Conservation (phyloP, 129 eudicot species). For the Ambrosia artemisiifolia region DNA sequence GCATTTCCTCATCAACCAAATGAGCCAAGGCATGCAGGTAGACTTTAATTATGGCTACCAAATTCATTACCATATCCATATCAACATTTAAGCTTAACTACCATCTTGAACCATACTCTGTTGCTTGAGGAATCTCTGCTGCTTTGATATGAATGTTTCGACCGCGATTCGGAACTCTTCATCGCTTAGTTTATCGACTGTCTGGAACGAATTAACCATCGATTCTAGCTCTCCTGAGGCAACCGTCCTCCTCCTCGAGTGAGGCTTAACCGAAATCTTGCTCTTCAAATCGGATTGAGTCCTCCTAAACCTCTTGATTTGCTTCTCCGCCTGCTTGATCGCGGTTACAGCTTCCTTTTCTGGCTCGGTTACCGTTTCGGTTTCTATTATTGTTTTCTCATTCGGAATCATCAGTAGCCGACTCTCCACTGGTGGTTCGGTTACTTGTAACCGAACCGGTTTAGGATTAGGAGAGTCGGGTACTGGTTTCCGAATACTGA, state of each 20-base stretch:
- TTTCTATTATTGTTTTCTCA: conserved; percentile 20
- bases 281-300: conserved; percentile 60
- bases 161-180: conserved; percentile 43
- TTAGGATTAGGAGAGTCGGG: background rate
- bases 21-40: background rate
- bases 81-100: background rate
- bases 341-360: conserved; percentile 37
- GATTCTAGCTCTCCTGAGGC: background rate
- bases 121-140: conserved; percentile 30
- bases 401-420: conserved; percentile 17
- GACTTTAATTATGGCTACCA: conserved; percentile 14
- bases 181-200: conserved; percentile 43
- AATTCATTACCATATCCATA: conserved; percentile 22
- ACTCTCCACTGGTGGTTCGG: conserved; percentile 21
- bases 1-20: background rate
- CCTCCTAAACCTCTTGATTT: conserved; percentile 53
- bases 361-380: conserved; percentile 22
- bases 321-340: conserved; percentile 54
- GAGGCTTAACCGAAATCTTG: conserved; percentile 31
- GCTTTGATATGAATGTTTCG: conserved; percentile 41
- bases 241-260: conserved; percentile 3
- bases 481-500: background rate
- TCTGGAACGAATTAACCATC: conserved; percentile 2
- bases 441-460: background rate
- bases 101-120: conserved; percentile 31